phyloP scores from a whole-genome alignment of 495 filamentous ascomycete genomes.

The Daldinia childiae region DNA sequence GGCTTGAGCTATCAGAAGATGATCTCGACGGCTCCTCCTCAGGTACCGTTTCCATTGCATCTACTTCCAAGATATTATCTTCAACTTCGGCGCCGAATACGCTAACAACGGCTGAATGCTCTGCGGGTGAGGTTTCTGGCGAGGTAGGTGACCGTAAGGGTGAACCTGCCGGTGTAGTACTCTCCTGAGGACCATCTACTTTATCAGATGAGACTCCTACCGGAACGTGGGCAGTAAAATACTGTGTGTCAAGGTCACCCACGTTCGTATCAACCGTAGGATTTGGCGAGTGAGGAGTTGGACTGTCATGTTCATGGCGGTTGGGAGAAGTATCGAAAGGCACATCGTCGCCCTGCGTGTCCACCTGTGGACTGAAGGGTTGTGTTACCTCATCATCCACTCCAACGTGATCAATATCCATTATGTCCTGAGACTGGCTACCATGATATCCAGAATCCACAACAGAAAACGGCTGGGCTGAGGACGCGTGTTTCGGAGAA shows the following conservation, averaged over 20 bases:
- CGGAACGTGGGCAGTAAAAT: slow-evolving; percentile 38
- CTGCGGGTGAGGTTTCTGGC: slow-evolving; percentile 42
- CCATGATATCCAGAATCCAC: slow-evolving; percentile 87
- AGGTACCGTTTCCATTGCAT: slow-evolving; percentile 47
- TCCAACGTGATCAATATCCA: slow-evolving; percentile 40
- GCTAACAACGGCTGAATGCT: slow-evolving; percentile 25
- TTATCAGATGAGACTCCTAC: slow-evolving; percentile 24
- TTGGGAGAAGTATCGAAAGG: slow-evolving; percentile 18
- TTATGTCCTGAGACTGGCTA: slow-evolving; percentile 60
- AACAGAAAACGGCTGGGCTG: slow-evolving; percentile 42
- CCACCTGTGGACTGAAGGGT: slow-evolving; percentile 35
- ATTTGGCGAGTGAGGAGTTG: slow-evolving; percentile 27
- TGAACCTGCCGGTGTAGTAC: slow-evolving; percentile 45
- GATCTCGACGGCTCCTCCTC: slow-evolving; percentile 65
- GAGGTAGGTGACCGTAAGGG: slow-evolving; percentile 26
- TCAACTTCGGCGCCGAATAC: slow-evolving; percentile 18
- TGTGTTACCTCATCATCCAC: slow-evolving; percentile 34
- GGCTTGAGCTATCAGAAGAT: slow-evolving; percentile 60
- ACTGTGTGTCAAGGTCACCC: slow-evolving; percentile 35
- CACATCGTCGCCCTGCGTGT: slow-evolving; percentile 25
- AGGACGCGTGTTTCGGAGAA: slow-evolving; percentile 27
- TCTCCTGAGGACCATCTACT: slow-evolving; percentile 27
- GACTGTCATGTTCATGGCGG: slow-evolving; percentile 18
- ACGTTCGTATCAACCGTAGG: slow-evolving; percentile 25
- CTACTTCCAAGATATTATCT: slow-evolving; percentile 36